phyloP scores from a whole-genome alignment of 768 basidiomycete species.

The Boletus eberwhitei region DNA sequence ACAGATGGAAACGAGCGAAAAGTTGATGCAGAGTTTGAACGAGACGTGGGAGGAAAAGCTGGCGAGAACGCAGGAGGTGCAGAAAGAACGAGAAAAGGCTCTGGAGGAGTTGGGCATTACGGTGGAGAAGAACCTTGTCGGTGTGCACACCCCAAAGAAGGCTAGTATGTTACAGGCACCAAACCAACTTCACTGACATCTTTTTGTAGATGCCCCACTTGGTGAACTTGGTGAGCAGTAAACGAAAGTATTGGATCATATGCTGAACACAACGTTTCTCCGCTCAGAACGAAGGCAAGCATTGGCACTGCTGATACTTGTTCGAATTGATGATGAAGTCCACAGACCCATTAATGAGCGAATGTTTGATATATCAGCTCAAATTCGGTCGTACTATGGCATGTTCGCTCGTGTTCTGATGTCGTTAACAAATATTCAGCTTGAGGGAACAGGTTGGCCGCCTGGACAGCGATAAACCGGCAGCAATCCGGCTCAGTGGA shows the following conservation, averaged over 20 bases:
- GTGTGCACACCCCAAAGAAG: conserved; percentile 98
- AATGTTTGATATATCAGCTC: conserved; percentile 90
- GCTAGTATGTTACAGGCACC: conserved; percentile 32
- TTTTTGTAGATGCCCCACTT: conserved; percentile 79
- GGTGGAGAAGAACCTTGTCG: conserved; percentile 93
- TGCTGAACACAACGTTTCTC: conserved; percentile 16
- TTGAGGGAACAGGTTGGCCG: conserved; percentile 66
- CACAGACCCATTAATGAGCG: conserved; percentile 92
- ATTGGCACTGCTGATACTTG: not conserved
- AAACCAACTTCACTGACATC: conserved; percentile 10
- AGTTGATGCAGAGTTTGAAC: conserved; percentile 88
- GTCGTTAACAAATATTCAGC: conserved; percentile 14
- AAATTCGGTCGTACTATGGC: conserved; percentile 81
- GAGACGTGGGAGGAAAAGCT: conserved; percentile 98
- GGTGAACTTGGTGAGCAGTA: conserved; percentile 77
- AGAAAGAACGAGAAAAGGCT: conserved; percentile 96
- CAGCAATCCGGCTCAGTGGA: conserved; percentile 90
- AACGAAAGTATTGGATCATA: not conserved
- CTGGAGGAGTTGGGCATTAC: conserved; percentile 97
- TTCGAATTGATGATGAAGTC: conserved; percentile 8
- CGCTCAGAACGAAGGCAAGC: conserved; percentile 66
- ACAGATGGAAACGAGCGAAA: conserved; percentile 93
- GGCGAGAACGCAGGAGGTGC: conserved; percentile 86
- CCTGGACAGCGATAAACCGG: conserved; percentile 73
- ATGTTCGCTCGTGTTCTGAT: conserved; percentile 24